Base-by-base conservation (phyloP, 2,329 filamentous ascomycete species). In the Tolypocladium ophioglossoides region DNA sequence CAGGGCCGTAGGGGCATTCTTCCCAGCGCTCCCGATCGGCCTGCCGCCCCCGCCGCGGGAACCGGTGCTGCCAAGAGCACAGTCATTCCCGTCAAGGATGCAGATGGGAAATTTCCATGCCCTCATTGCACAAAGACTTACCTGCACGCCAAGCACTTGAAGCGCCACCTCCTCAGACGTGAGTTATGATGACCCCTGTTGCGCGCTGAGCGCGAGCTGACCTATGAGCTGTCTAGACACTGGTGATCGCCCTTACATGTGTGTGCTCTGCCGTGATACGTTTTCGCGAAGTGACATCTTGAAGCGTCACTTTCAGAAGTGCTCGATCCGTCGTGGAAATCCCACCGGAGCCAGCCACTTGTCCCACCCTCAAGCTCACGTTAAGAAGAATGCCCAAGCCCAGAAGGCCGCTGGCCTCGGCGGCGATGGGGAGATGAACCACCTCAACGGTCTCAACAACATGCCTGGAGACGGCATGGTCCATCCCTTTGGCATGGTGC, bases 261-360 rank as follows among this genome's bases (percentile, higher is more conserved):
- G 94, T 74, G 89, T 95, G 61, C 79, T 99, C 52, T 99, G 94
- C 78, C 91, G 94, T 71, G 94, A 97, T 72, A 97, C 91, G 37
- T 99, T 99, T 74, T 96, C 90, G 50, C 86, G 94, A 70, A 96
- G 91, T 78, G 94, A 99, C 69, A 97, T 99, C 61, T 77, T 99
- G 65, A 99, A 99, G 79, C 89, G 94, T 61, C 94, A 99, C 75
- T 99, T 97, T 74, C 91, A 96, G 72, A 99, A 99, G 78, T 99
- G 94, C 76, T 96, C 94, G 40, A 90, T 96, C 61, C 86, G 94
- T 65, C 86, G 94, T 68, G 94, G 94, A 55, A 97, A 97, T 73
- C 92, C 94, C 53, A 96, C 91, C 18, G 91, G 91, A 63, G 90
- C 90, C 59, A 96, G 89, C 67, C 94, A 99, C 75, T 74, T 99